These are phyloP conservation scores for Proliferodiscus dingleyae DNA, from an alignment of 2,329 filamentous ascomycete species.

Conservation along the genomic window DNA sequence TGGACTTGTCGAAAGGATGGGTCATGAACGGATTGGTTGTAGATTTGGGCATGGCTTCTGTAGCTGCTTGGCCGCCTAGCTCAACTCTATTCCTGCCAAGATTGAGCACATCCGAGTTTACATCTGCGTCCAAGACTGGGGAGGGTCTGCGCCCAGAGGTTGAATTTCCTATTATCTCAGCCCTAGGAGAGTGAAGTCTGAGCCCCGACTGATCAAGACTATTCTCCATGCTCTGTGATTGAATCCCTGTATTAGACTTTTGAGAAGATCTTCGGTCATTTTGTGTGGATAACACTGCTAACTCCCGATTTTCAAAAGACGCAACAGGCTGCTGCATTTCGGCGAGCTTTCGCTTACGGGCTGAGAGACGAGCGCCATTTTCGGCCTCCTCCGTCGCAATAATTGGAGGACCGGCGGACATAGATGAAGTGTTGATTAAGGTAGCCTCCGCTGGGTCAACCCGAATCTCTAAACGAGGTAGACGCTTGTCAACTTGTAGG, in stretches of 20 bases:
- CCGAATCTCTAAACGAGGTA: slow-evolving; percentile 5
- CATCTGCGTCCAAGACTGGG: not conserved
- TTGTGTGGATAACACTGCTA: no score
- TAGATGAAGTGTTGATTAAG: not conserved
- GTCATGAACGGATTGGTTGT: no score
- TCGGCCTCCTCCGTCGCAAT: not conserved
- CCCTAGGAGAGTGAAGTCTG: not conserved
- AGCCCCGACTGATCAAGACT: not conserved
- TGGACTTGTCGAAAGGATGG: no score
- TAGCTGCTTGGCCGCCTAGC: not conserved
- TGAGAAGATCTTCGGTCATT: not conserved
- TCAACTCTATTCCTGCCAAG: not conserved
- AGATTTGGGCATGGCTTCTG: not conserved
- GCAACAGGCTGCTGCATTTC: no score
- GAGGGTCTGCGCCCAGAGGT: not conserved
- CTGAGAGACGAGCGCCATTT: not conserved
- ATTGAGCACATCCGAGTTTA: not conserved
- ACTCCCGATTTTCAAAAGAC: no score
- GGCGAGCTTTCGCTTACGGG: no score
- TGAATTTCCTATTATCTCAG: not conserved
- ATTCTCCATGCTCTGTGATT: not conserved
- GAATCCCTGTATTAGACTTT: not conserved
- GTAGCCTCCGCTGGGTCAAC: not conserved
- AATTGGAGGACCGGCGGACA: not conserved
- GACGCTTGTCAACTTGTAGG: not conserved